Evolutionary conservation across 78 protist species (phyloP), one percentile per base, ranked within the genome.

Genomic region (Chrysochromulina parva): DNA sequence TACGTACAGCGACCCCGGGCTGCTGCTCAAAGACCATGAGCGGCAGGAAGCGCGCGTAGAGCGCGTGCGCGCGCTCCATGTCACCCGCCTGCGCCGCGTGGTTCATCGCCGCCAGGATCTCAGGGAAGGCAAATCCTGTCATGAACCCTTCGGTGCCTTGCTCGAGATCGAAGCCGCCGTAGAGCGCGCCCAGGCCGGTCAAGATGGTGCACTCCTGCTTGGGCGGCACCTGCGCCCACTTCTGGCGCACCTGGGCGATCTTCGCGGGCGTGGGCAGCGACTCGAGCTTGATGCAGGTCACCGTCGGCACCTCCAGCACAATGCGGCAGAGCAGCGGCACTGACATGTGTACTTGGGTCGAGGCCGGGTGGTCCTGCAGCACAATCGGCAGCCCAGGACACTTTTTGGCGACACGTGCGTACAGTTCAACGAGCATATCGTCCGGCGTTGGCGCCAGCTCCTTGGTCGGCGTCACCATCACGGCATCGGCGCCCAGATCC

Each of bases 391-490:
- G 78, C 13, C 78, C 78, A 28, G 78, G 78, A 50, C 78, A 69
- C n/a, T 16, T 50, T 3, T 38, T 19, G 54, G 38, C 78, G 78
- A 69, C 78, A 5, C 53, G 54, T 19, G 78, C 38, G 50, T 38
- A 69, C 53, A 69, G 28, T 50, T 24, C 78, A 19, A n/a, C 78
- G 50, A 69, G 38, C 50, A 50, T 13, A 50, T 69, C 78, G 78
- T 69, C 78, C 13, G 48, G 2, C 50, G 78, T 16, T 5, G 78
- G 78, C 38, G 78, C 50, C 4, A 50, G 78, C 78, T 69, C 78
- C 78, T 69, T 69, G 52, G 78, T 11, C 13, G 78, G 78, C 78
- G 78, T 69, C n/a, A 69, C 78, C 78, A 69, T 69, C 78, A 69
- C 78, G 13, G 54, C 78, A 3, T 3, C 38, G 24, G 78, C 78